Evolutionary conservation across 768 basidiomycete genomes (phyloP), one percentile per base, ranked within the genome.

Genomic region (Cystofilobasidium capitatum): DNA sequence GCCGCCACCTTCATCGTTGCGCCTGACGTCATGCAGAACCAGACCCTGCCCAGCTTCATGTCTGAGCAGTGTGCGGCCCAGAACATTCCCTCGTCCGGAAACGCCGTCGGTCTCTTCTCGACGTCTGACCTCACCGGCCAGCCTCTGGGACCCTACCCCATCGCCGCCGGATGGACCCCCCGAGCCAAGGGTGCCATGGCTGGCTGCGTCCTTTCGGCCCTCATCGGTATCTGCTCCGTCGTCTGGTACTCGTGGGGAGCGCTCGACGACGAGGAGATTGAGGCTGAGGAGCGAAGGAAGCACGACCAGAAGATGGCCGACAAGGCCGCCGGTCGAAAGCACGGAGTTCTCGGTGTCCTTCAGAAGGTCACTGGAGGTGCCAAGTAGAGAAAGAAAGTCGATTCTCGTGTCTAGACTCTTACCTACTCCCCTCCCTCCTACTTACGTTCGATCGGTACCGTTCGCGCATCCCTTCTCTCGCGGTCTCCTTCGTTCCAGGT

Each of bases 231-330:
- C 86, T 70, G 80, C 10, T 82, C 84, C 0, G 88, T 94, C 36
- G 79, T 85, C 44, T 98, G 92, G 91, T 98, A 98, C 77, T 79
- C 86, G 42, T 79, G 85, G 55, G 89, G 89, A n/a, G 84, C 83
- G 6, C 78, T 89, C 69, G 82, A 86, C 54, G 90, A 91, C 47
- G 85, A 85, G 71, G 91, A 94, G 79, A 81, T 89, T 40, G 89
- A 91, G 75, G 79, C 82, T 24, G 88, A 89, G 76, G 83, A 69
- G 49, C 57, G 33, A 16, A 37, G 68, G 22, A 42, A 62, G 24
- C 63, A 64, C 62, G 62, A 69, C n/a, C 68, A 69, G 47, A 69
- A 69, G 68, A 31, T 59, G 45, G 57, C 58, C 37, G 62, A 64
- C 24, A 69, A 69, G 68, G 68, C 62, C 36, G 58, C 45, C 20